Evolutionary conservation across 1,284 basidiomycete genomes (phyloP), one percentile per base, ranked within the genome.

Genomic region (Cutaneotrichosporon mucoides): DNA sequence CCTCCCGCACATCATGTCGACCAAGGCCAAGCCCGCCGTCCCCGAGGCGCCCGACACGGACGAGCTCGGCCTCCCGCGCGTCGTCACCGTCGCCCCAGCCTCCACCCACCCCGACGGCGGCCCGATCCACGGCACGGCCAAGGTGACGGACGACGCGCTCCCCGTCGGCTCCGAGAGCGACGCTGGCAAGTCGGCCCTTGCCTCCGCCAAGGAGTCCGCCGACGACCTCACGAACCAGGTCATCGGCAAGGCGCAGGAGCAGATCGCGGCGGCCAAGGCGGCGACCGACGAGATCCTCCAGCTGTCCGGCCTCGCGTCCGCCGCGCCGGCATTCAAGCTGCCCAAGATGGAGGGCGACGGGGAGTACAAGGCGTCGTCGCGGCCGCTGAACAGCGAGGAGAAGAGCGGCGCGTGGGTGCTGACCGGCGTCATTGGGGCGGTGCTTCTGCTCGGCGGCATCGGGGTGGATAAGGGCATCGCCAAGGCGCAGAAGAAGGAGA

Each of bases 1-100:
- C 50, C 61, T 63, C 33, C 75, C 77, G 2, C 71, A 76, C 69
- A 75, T 75, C 66, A 77, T 75, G 59, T 66, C 63, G 42, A 60
- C 61, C 8, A 38, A n/a, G 8, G 15, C 33, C n/a, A 40, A 42
- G 15, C 13, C 51, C 5, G 24, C 24, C 24, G 24, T 24, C 24
- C 24, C 24, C 24, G 24, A 24, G 24, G 24, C 24, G 24, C 24
- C 24, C 24, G 24, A 24, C 24, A 24, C 24, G 24, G 24, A 24
- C 24, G 24, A 24, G 24, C 24, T 24, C 24, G 24, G 24, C 24
- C 24, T 24, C 24, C 24, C 24, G 24, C 24, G 24, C 73, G 77
- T 93, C 55, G 78, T 90, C 45, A 85, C 90, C 47, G 84, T 90
- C 42, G 84, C 85, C 12, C 86, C 86, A 6, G 81, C 83, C 4